Percentiles rank a stretch among this genome's conserved stretches.
phyloP scores from a whole-genome alignment of 2,329 filamentous ascomycete genomes.

The Penicillium sumatraense region DNA sequence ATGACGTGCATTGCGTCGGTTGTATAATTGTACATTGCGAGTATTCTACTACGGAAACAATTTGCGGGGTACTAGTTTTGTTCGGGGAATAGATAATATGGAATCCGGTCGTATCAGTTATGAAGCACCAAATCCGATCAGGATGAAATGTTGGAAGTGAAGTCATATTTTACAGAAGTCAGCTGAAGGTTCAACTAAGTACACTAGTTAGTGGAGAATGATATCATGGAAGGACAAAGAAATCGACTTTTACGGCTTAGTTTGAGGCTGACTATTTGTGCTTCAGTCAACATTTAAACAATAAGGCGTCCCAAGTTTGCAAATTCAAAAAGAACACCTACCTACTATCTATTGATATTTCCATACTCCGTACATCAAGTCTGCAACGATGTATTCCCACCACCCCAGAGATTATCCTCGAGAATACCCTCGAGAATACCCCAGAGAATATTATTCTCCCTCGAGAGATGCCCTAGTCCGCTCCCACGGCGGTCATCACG shows the following conservation, averaged over 20 bases:
- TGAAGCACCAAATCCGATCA: too few species aligned
- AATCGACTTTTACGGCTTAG: not conserved
- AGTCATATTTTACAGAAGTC: not conserved
- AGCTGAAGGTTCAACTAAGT: slow-evolving; percentile 6
- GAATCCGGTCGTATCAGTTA: too few species aligned
- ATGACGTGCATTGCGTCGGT: too few species aligned
- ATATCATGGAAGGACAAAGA: slow-evolving; percentile 7
- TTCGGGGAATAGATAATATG: too few species aligned
- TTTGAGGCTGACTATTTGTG: not conserved
- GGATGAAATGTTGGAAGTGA: not conserved
- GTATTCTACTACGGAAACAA: too few species aligned
- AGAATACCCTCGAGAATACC: not conserved
- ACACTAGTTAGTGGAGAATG: slow-evolving; percentile 8
- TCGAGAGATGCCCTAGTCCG: not conserved
- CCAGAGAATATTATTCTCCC: not conserved
- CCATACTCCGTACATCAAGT: too few species aligned
- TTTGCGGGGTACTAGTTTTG: too few species aligned
- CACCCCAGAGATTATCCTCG: not conserved
- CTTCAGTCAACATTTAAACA: not conserved
- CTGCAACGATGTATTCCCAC: slow-evolving; percentile 1
- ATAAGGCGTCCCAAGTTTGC: not conserved
- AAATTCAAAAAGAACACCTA: too few species aligned
- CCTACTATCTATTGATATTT: too few species aligned
- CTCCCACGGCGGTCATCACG: not conserved
- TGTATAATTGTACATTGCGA: too few species aligned